These are phyloP conservation scores for Pseudoneurospora amorphoporcata DNA, from an alignment of 495 filamentous ascomycete genomes.

Conservation along the genomic window DNA sequence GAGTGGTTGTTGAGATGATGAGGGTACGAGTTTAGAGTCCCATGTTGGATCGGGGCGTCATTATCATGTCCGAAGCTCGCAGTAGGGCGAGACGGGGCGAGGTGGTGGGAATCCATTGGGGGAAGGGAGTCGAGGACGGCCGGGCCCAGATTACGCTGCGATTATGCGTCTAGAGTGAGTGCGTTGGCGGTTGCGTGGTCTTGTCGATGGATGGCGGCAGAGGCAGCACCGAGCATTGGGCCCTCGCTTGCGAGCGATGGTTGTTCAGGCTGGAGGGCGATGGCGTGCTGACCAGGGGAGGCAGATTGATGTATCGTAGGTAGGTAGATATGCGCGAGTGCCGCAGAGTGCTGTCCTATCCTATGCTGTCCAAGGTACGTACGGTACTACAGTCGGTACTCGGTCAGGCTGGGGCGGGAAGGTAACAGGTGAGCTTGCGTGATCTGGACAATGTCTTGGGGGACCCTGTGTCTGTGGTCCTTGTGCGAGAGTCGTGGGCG, in stretches of 20 bases:
- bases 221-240: slow-evolving; percentile 16
- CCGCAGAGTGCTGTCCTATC: slow-evolving; percentile 13
- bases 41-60: slow-evolving; percentile 16
- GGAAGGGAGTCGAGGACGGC: slow-evolving; percentile 8
- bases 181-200: slow-evolving; percentile 18
- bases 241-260: slow-evolving; percentile 13
- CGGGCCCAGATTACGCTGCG: slow-evolving; percentile 1
- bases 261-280: slow-evolving; percentile 16
- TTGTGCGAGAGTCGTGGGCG: background rate
- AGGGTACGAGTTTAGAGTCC: slow-evolving; percentile 9
- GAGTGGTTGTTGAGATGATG: slow-evolving; percentile 1
- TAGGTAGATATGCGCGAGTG: slow-evolving; percentile 2
- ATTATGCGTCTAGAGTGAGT: background rate
- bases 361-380: background rate
- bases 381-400: background rate
- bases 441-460: background rate
- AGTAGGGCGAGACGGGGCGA: slow-evolving; percentile 9
- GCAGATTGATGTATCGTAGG: slow-evolving; percentile 3
- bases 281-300: slow-evolving; percentile 23
- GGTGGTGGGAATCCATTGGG: slow-evolving; percentile 16
- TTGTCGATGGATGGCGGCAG: slow-evolving; percentile 16
- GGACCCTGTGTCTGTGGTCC: background rate
- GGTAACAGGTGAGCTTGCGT: background rate
- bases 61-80: slow-evolving; percentile 15
- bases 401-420: background rate